phyloP scores from a whole-genome alignment of 2,329 filamentous ascomycete species.

The Ampelomyces quisqualis region DNA sequence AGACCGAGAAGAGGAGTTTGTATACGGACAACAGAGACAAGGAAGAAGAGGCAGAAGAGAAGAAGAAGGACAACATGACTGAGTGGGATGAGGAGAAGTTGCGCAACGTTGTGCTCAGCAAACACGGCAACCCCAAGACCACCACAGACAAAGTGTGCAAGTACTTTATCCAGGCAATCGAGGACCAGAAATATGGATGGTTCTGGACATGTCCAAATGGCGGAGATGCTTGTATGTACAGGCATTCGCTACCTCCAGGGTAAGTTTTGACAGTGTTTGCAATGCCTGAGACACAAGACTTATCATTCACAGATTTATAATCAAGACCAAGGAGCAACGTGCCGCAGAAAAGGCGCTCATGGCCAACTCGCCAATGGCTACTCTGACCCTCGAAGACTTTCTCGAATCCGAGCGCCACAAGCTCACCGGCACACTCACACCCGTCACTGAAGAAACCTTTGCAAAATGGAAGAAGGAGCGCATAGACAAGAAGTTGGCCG shows the following conservation, averaged over 20 bases:
- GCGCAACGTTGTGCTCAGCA: slow-evolving; percentile 83
- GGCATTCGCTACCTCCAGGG: slow-evolving; percentile 91
- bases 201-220: slow-evolving; percentile 98
- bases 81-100: slow-evolving; percentile 98
- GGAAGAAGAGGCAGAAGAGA: slow-evolving; percentile 68
- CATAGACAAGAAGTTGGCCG: slow-evolving; percentile 91
- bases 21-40: slow-evolving; percentile 81
- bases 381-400: slow-evolving; percentile 95
- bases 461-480: slow-evolving; percentile 97
- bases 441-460: slow-evolving; percentile 89
- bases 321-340: slow-evolving; percentile 97
- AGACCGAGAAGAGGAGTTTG: slow-evolving; percentile 86
- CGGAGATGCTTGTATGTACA: slow-evolving; percentile 98
- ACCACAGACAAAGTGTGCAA: slow-evolving; percentile 99
- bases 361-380: slow-evolving; percentile 94
- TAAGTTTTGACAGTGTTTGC: slow-evolving; percentile 53
- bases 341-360: slow-evolving; percentile 92
- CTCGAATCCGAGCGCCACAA: slow-evolving; percentile 95
- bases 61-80: slow-evolving; percentile 89
- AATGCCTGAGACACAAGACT: neutral
- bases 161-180: slow-evolving; percentile 93
- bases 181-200: slow-evolving; percentile 99
- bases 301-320: slow-evolving; percentile 68
- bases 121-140: slow-evolving; percentile 95
- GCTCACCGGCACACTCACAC: slow-evolving; percentile 84